phyloP scores from a whole-genome alignment of 345 rosid genomes.

The Heritiera littoralis region DNA sequence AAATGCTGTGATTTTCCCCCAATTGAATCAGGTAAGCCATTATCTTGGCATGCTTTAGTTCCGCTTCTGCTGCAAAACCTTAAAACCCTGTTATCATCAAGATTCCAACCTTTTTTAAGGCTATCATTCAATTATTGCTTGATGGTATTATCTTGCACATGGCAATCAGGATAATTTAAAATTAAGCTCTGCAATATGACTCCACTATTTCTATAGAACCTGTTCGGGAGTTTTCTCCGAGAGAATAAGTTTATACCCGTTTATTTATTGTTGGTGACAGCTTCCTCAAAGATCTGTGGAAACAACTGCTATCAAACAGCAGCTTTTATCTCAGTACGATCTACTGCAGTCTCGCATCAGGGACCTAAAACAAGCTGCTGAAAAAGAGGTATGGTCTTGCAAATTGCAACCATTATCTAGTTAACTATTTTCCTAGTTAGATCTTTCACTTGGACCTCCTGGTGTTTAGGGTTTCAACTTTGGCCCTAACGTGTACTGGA shows the following conservation, averaged over 20 bases:
- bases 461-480: neutral
- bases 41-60: conserved; percentile 14
- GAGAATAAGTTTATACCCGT: conserved; percentile 13
- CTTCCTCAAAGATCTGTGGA: conserved; percentile 82
- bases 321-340: conserved; percentile 86
- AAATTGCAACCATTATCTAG: neutral
- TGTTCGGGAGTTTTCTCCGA: neutral
- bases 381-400: conserved; percentile 66
- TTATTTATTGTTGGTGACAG: conserved; percentile 44
- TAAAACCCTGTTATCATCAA: neutral
- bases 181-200: neutral
- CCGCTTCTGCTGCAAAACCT: neutral
- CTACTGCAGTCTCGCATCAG: conserved; percentile 81
- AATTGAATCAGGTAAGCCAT: conserved; percentile 59
- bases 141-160: neutral
- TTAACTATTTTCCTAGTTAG: conserved; percentile 3
- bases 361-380: conserved; percentile 74
- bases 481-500: neutral
- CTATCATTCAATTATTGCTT: neutral
- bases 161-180: neutral
- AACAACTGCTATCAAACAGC: conserved; percentile 65
- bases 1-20: conserved; percentile 61
- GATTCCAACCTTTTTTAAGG: conserved; percentile 15
- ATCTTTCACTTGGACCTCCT: neutral
- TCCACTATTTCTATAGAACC: neutral